Evolutionary conservation across 202 grass and related monocot species (phyloP), one percentile per base, ranked within the genome.

Genomic region (Carex sylvatica): DNA sequence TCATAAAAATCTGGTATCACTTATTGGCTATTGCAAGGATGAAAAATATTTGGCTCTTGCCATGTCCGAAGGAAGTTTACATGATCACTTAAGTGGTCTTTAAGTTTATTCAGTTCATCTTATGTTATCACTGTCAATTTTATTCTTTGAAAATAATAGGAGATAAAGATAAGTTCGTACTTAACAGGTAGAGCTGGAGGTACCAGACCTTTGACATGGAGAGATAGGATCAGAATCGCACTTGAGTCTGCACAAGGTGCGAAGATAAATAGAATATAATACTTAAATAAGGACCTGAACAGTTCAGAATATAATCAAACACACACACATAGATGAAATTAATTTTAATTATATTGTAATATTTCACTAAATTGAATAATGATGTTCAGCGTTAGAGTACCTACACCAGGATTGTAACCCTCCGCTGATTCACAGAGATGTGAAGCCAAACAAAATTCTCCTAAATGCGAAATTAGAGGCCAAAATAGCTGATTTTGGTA

Each of bases 181-280:
- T 74, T 74, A 71, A 31, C 74, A 85, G 72, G 42, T 46, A 46
- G 42, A 46, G 42, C 42, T 46, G 42, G 42, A 46, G 42, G 80
- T 23, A 80, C 30, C 20, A 0, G 49, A 35, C 59, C 69, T 6
- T 71, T 87, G 16, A 46, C 68, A 55, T 97, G 86, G 91, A 85
- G 80, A 59, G 64, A 90, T 2, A 76, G 89, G 77, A 87, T 94
- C 1, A 36, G 40, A 20, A 94, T 94, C 4, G 89, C 86, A 22
- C 19, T 94, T 6, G 86, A 92, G 47, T 91, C 94, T 0, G 91
- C 94, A 1, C 88, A 92, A 92, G 94, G 94, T 91, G 33, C 56
- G 8, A 22, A 12, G 38, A 23, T 10, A 11, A 2, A 61, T 58
- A 11, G 15, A 75, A 9, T 13, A 38, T 42, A 49, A 54, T 20